Evolutionary conservation across 495 filamentous ascomycete genomes (phyloP).

Genomic region (Terfezia claveryi): DNA sequence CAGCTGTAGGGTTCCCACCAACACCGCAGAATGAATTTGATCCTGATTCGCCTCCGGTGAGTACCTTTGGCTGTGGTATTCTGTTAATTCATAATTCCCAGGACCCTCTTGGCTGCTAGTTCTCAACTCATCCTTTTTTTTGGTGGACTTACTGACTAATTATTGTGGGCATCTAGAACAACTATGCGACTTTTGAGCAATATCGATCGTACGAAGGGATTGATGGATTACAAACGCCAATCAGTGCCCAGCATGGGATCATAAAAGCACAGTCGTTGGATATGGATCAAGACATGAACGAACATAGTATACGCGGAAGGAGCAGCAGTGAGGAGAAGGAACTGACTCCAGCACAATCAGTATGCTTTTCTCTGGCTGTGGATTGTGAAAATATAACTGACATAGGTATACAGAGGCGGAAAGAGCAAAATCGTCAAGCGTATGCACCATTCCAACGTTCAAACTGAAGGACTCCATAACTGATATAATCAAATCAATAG

Average conservation of each 20-base stretch:
- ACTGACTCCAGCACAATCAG: constrained; percentile 17
- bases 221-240: not conserved
- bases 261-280: not conserved
- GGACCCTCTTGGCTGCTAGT: not conserved
- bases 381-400: constrained; percentile 7
- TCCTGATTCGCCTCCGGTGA: not conserved
- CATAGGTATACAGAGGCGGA: constrained; percentile 32
- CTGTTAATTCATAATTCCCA: not conserved
- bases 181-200: not conserved
- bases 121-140: too few species aligned
- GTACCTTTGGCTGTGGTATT: not conserved
- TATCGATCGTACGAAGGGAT: not conserved
- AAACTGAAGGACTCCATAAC: not conserved
- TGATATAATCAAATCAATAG: constrained; percentile 26
- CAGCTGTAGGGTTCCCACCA: not conserved
- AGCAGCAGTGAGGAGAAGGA: constrained; percentile 19
- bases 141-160: too few species aligned
- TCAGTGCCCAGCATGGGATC: not conserved
- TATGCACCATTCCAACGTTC: constrained; percentile 11
- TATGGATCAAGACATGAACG: not conserved
- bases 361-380: not conserved
- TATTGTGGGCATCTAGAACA: not conserved
- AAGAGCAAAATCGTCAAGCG: constrained; percentile 93
- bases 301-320: constrained; percentile 2
- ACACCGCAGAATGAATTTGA: not conserved